phyloP scores from a whole-genome alignment of 495 filamentous ascomycete genomes.

The Hypomontagnella monticulosa region DNA sequence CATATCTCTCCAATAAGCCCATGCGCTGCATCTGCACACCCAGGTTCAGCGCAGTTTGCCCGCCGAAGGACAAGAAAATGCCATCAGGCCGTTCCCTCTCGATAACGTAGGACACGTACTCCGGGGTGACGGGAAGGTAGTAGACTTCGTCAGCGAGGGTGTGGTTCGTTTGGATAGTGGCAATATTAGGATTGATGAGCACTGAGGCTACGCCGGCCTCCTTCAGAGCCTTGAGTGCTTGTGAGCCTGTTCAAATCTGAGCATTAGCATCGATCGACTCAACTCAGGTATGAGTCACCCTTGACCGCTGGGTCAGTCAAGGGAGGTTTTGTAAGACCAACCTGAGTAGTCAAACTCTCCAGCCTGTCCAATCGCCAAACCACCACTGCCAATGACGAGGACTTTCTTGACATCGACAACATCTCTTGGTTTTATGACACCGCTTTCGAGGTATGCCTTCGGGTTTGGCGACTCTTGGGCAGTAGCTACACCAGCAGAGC shows the following conservation, averaged over 20 bases:
- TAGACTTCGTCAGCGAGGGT: slow-evolving; percentile 97
- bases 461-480: slow-evolving; percentile 78
- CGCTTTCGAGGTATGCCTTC: slow-evolving; percentile 87
- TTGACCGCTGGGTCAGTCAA: slow-evolving; percentile 20
- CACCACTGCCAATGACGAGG: slow-evolving; percentile 94
- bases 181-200: slow-evolving; percentile 98
- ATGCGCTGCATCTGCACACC: slow-evolving; percentile 97
- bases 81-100: slow-evolving; percentile 94
- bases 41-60: slow-evolving; percentile 94
- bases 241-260: slow-evolving; percentile 71
- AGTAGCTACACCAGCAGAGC: slow-evolving; percentile 43
- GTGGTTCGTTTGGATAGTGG: slow-evolving; percentile 98
- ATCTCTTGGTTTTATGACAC: slow-evolving; percentile 77
- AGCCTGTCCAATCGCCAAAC: slow-evolving; percentile 96
- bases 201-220: slow-evolving; percentile 96
- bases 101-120: slow-evolving; percentile 97
- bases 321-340: slow-evolving; percentile 51
- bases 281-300: slow-evolving; percentile 46
- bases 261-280: slow-evolving; percentile 19
- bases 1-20: slow-evolving; percentile 93
- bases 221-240: slow-evolving; percentile 95
- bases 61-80: slow-evolving; percentile 97
- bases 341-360: slow-evolving; percentile 99
- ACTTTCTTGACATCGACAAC: slow-evolving; percentile 96
- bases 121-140: slow-evolving; percentile 94